Conservation (phyloP, 108 stramenopile genomes). For the Fistulifera pelliculosa region DNA sequence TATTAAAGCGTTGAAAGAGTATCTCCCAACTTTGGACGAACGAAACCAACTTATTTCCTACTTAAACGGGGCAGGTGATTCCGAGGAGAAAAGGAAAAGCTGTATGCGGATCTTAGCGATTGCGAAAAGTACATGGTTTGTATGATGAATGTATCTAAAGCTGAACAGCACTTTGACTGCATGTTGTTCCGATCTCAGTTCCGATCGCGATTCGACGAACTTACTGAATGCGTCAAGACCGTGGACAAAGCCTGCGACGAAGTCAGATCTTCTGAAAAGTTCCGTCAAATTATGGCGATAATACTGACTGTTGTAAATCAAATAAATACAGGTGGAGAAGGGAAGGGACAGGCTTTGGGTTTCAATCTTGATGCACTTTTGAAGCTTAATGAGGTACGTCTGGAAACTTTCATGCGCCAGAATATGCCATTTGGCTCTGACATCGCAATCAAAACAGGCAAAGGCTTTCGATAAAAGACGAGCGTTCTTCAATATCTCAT, state of each 20-base stretch:
- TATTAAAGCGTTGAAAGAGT: constrained; percentile 66
- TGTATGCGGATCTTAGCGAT: constrained; percentile 52
- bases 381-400: constrained; percentile 84
- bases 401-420: too few relatives aligned
- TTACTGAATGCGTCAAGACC: constrained; percentile 41
- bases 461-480: constrained; percentile 97
- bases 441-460: constrained; percentile 48
- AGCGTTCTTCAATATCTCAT: constrained; percentile 89
- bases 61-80: constrained; percentile 42
- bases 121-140: constrained; percentile 82
- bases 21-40: constrained; percentile 71
- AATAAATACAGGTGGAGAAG: constrained; percentile 84
- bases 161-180: constrained; percentile 59
- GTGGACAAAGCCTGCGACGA: constrained; percentile 79
- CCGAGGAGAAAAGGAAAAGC: constrained; percentile 31
- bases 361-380: constrained; percentile 91
- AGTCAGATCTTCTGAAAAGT: constrained; percentile 50
- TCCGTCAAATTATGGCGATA: constrained; percentile 83
- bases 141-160: constrained; percentile 55
- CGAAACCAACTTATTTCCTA: constrained; percentile 37
- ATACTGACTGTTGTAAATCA: constrained; percentile 88
- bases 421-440: too few relatives aligned
- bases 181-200: constrained; percentile 81
- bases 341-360: constrained; percentile 66
- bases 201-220: constrained; percentile 53